Evolutionary conservation across 1,284 basidiomycete genomes (phyloP), one percentile per base, ranked within the genome.

Genomic region (Tetrapyrgos nigripes): DNA sequence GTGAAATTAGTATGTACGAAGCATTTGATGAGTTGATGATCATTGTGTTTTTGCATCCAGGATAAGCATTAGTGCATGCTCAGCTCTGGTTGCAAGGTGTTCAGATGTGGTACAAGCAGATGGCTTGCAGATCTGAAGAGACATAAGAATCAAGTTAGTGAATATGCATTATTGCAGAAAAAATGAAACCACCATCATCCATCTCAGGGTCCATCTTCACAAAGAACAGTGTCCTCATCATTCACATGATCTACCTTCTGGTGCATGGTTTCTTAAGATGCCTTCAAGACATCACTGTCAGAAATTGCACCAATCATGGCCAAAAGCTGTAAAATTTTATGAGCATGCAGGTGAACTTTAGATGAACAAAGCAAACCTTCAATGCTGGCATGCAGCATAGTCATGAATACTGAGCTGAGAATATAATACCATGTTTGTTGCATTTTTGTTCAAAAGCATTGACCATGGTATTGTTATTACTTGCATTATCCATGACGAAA

Each of bases 1-100:
- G 19, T 40, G 37, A 40, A 40, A n/a, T n/a, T n/a, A 19, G 44
- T 26, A 67, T 65, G 43, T 53, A 71, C 60, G 37, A 6, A 71
- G 57, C 67, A 71, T 71, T 29, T 66, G 63, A 50, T 68, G 63
- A 17, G 66, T 68, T 9, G 69, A 70, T 4, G 61, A 66, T 67
- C 69, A 70, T 0, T 62, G 60, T 14, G 68, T 68, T 23, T 53
- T 58, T 4, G 68, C 67, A 62, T 69, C 67, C 4, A 69, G 48
- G 29, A 65, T 69, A 1, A 58, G 26, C 48, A 50, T 35, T n/a
- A 54, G n/a, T 29, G 44, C 53, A 31, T 5, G 19, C 40, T 53
- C 50, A 17, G 37, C 19, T 17, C 19, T n/a, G 14, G 8, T 33
- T n/a, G n/a, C n/a, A n/a, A n/a, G n/a, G n/a, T n/a, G n/a, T n/a